Base-by-base conservation (phyloP, 2,329 filamentous ascomycete species). In the Xylariaceae sp. region DNA sequence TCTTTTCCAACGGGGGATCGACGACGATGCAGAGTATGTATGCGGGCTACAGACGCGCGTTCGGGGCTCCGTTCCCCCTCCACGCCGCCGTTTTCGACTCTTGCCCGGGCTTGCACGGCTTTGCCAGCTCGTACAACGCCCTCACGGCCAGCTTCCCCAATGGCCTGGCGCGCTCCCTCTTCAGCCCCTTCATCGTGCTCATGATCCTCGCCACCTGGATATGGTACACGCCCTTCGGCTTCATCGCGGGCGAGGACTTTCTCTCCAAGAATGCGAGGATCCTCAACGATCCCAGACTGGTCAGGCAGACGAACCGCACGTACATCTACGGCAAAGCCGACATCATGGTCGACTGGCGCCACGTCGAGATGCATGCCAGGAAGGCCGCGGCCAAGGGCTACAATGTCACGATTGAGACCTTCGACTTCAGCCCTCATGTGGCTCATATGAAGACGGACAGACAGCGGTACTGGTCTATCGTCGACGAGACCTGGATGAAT, bases 271-370 rank as follows among this genome's bases (percentile, higher is more conserved):
- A 64, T 45, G 62, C 54, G 13, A 52, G 54, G 40, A 58, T 59
- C 34, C 59, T 69, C 38, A 70, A 69, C 35, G 54, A 62, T 33
- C 38, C 42, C 6, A 47, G 56, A 24, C 52, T 65, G 33, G 53
- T 50, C 9, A 52, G 50, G 21, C 70, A 74, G 54, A 60, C 59
- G 3, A 58, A 65, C 14, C 61, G 74, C 24, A 59, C 65, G n/a
- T 79, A 78, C 44, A 45, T 78, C 13, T 78, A 76, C 43, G 67
- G 70, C 9, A 59, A 63, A 24, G 63, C 55, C 2, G 75, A 79
- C 50, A 42, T 50, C 24, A 60, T 76, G 44, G 67, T 78, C 4
- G 55, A 61, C 2, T 68, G 59, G 54, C 48, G 44, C 6, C 65
- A 74, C 41, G 62, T 78, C 4, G 70, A 76, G 53, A 50, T 48